Evolutionary conservation across 495 filamentous ascomycete species (phyloP), one percentile per base, ranked within the genome.

Genomic region (Choiromyces venosus): DNA sequence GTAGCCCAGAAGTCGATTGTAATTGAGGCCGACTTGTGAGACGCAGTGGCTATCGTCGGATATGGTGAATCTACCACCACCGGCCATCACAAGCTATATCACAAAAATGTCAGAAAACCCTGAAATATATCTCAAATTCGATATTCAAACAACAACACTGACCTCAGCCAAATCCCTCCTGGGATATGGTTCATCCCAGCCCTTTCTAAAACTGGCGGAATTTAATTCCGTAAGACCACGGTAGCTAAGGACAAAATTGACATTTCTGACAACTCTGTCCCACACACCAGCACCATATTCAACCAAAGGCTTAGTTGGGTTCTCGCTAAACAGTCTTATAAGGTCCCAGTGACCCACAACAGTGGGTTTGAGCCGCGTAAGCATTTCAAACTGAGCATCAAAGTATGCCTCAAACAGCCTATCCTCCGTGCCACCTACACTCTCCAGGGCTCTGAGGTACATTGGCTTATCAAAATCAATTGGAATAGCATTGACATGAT

Each of bases 321-420:
- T 85, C 75, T 89, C 86, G 76, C 90, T 92, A 80, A 92, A 87
- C 75, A 99, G 82, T 46, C 94, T 84, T 72, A 98, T 92, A 40
- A 99, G 84, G 84, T 99, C 95, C 82, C 97, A 96, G 82, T 99
- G 95, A 16, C 93, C 95, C 25, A 99, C 90, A 21, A 98, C 87
- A 14, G 88, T 87, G 46, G 96, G 96, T 80, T 85, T 85, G 73
- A 96, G 78, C n/a, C 86, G 84, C 64, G 80, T 77, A 46, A 99
- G 84, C 93, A 99, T 95, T 36, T 88, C 88, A 69, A 85, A 87
- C 84, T 98, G 94, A 40, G 87, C 86, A 83, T 97, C 93, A 81
- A 94, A 97, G 83, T 97, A 99, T 73, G 86, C 88, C 78, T 87
- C 87, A 77, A 91, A 95, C 21, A 97, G 82, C 9, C 75, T 83